A percentile compares a stretch with the other conserved stretches of the same genome.
Evolutionary conservation across 257 asterid genomes (phyloP).

Genomic region (Phtheirospermum japonicum): DNA sequence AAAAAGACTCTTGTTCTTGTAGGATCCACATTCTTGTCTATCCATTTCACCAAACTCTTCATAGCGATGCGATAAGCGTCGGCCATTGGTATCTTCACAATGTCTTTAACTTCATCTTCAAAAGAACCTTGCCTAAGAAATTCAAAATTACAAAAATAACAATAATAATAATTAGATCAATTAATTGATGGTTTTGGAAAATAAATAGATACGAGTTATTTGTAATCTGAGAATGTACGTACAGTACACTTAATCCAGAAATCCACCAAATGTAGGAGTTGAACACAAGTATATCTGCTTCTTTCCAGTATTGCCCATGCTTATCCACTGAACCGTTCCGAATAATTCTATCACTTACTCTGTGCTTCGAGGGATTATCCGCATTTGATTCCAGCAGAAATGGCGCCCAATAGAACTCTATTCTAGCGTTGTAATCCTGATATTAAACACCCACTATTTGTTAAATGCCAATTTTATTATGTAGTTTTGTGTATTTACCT

Average conservation of each 20-base stretch:
- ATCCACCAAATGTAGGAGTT: conserved; percentile 90
- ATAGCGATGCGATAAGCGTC: conserved; percentile 65
- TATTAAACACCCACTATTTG: too few species aligned
- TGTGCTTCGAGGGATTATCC: conserved; percentile 62
- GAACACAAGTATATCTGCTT: conserved; percentile 70
- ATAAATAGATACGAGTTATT: too few species aligned
- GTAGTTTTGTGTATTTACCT: too few species aligned
- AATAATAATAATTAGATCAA: too few species aligned
- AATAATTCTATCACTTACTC: conserved; percentile 52
- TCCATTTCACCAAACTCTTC: conserved; percentile 62
- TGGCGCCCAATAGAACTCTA: conserved; percentile 91
- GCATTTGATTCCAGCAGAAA: conserved; percentile 80
- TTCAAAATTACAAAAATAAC: background rate
- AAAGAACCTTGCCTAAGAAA: conserved; percentile 42
- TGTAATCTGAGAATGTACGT: background rate
- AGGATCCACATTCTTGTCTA: conserved; percentile 50
- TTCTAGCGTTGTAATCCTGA: conserved; percentile 68
- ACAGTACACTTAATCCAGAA: conserved; percentile 29
- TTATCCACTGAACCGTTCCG: conserved; percentile 55
- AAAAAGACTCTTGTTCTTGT: conserved; percentile 53
- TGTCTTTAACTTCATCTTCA: conserved; percentile 48
- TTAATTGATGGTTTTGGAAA: too few species aligned
- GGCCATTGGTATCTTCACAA: conserved; percentile 42
- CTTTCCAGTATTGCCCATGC: conserved; percentile 74
- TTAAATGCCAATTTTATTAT: too few species aligned